These are phyloP conservation scores for Gossypium australe DNA, from an alignment of 345 rosid genomes.

Conservation along the genomic window DNA sequence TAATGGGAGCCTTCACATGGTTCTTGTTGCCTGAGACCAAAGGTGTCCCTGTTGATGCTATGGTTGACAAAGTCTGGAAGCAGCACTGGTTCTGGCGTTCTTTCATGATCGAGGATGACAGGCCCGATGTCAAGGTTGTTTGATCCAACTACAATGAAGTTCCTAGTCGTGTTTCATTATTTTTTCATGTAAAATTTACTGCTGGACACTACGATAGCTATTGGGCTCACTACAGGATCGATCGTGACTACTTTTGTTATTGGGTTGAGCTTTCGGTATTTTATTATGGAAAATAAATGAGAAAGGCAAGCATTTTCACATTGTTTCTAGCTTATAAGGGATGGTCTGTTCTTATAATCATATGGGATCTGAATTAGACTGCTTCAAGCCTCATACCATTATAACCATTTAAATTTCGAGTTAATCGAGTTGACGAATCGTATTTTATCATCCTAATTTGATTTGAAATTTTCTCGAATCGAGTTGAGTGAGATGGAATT, in stretches of 20 bases:
- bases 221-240: neutral
- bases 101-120: slow-evolving; percentile 22
- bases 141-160: neutral
- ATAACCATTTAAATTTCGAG: neutral
- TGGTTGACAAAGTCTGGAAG: slow-evolving; percentile 39
- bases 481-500: too few relatives aligned
- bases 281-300: neutral
- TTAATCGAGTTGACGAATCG: too few relatives aligned
- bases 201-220: neutral
- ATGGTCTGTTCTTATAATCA: neutral
- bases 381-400: neutral
- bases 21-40: slow-evolving; percentile 46
- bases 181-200: neutral
- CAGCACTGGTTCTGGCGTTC: slow-evolving; percentile 46
- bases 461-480: too few relatives aligned
- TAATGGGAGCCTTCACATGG: slow-evolving; percentile 36
- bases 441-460: too few relatives aligned
- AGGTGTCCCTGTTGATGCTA: slow-evolving; percentile 37
- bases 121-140: slow-evolving; percentile 1
- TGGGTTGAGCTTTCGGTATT: neutral
- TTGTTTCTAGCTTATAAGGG: neutral
- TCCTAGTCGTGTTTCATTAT: neutral
- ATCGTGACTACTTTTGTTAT: neutral
- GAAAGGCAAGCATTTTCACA: neutral
- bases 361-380: neutral